phyloP scores from a whole-genome alignment of 345 rosid species.

The Turnera subulata region DNA sequence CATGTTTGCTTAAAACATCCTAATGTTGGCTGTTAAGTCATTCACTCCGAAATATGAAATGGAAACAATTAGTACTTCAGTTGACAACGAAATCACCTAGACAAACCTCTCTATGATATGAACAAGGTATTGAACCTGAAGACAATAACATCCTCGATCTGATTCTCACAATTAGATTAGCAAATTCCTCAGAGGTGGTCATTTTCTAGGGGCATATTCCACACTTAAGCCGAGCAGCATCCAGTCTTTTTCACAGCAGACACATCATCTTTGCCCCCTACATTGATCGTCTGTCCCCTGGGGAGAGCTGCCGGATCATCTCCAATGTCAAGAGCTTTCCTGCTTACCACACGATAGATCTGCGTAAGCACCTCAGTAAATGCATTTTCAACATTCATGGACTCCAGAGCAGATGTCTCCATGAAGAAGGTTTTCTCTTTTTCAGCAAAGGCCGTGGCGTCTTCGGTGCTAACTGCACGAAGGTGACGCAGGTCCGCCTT shows the following conservation, averaged over 20 bases:
- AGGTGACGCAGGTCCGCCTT: slow-evolving; percentile 33
- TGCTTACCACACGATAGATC: slow-evolving; percentile 29
- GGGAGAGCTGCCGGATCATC: slow-evolving; percentile 26
- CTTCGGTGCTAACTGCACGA: slow-evolving; percentile 23
- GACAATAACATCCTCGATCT: not conserved
- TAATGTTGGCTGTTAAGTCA: not conserved
- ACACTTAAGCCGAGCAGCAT: slow-evolving; percentile 21
- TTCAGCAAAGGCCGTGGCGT: slow-evolving; percentile 24
- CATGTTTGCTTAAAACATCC: not conserved
- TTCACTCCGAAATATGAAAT: not conserved
- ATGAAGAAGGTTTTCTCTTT: slow-evolving; percentile 27
- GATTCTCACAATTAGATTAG: not conserved
- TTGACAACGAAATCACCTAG: not conserved
- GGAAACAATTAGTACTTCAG: not conserved
- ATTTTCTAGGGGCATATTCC: not conserved
- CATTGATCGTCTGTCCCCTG: slow-evolving; percentile 28
- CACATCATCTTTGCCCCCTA: slow-evolving; percentile 28
- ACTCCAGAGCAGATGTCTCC: slow-evolving; percentile 34
- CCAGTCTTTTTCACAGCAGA: slow-evolving; percentile 28
- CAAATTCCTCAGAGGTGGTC: not conserved
- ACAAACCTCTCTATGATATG: slow-evolving; percentile 6
- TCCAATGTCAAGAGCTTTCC: slow-evolving; percentile 29
- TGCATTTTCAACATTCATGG: slow-evolving; percentile 30
- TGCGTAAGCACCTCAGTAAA: slow-evolving; percentile 30
- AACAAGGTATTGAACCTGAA: slow-evolving; percentile 8